Percentiles rank a stretch among this genome's conserved stretches.
These are phyloP conservation scores for Cryoendolithus antarcticus DNA, from an alignment of 2,329 filamentous ascomycete species.

Conservation along the genomic window DNA sequence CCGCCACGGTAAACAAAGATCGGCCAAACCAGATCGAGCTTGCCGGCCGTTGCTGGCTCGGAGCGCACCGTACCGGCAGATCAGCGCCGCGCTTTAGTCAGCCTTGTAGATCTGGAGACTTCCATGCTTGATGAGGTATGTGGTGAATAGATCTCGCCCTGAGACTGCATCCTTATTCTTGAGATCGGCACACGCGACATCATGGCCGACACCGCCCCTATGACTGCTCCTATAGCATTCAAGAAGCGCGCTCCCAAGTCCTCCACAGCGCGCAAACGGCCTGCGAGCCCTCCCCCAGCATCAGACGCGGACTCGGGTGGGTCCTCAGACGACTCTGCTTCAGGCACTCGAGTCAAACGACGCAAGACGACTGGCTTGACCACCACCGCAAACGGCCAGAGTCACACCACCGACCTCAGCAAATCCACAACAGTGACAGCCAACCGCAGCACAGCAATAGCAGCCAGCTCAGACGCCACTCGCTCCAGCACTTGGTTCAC, in stretches of 20 bases:
- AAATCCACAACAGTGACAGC: slow-evolving; percentile 38
- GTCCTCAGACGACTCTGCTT: slow-evolving; percentile 52
- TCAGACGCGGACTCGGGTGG: slow-evolving; percentile 38
- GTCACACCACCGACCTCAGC: slow-evolving; percentile 18
- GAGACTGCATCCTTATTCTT: too few species aligned
- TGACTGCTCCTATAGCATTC: slow-evolving; percentile 47
- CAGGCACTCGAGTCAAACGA: slow-evolving; percentile 66
- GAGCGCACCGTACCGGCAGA: too few species aligned
- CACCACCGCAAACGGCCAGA: slow-evolving; percentile 46
- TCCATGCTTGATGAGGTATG: not conserved
- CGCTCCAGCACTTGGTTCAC: slow-evolving; percentile 86
- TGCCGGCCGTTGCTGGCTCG: too few species aligned
- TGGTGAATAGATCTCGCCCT: too few species aligned
- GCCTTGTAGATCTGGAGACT: not conserved
- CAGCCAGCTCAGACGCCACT: slow-evolving; percentile 71
- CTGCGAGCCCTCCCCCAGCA: slow-evolving; percentile 62
- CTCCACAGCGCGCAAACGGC: slow-evolving; percentile 69
- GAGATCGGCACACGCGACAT: not conserved
- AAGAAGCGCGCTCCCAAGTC: slow-evolving; percentile 73
- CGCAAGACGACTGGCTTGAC: slow-evolving; percentile 55
- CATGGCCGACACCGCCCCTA: slow-evolving; percentile 22
- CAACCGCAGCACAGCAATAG: slow-evolving; percentile 50
- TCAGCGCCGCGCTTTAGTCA: slow-evolving; percentile 1
- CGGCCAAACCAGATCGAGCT: too few species aligned
- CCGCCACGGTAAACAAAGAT: too few species aligned